Conservation (phyloP, 176 grass and related monocot genomes). For the Oryza officinalis region DNA sequence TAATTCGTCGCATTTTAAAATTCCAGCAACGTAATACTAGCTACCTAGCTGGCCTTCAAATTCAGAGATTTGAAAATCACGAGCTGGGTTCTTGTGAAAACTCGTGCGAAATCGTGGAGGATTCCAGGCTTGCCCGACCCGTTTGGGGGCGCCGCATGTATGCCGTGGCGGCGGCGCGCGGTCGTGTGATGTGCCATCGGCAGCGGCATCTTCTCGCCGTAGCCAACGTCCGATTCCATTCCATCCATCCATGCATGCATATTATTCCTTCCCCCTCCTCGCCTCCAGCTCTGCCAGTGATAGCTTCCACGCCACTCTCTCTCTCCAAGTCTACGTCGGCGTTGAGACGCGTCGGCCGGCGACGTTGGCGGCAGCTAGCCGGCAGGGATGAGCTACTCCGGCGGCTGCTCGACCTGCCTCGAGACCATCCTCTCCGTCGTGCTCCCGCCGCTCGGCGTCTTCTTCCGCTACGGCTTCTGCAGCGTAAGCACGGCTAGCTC, state of each 20-base stretch:
- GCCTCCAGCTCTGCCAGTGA: neutral
- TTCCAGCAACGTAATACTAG: no score
- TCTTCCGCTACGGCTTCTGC: constrained; percentile 86
- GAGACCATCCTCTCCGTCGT: constrained; percentile 64
- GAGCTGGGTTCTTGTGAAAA: neutral
- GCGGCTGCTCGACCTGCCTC: constrained; percentile 58
- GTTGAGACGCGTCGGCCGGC: neutral
- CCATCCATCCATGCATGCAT: neutral
- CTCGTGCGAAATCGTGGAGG: neutral
- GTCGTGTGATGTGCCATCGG: constrained; percentile 9
- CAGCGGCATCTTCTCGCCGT: constrained; percentile 42
- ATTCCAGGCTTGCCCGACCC: neutral
- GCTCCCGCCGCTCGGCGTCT: constrained; percentile 80
- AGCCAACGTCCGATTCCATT: constrained; percentile 33
- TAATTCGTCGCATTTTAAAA: no score
- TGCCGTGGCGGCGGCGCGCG: constrained; percentile 21
- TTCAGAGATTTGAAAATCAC: neutral
- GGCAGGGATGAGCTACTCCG: constrained; percentile 43
- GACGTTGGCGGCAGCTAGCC: no score
- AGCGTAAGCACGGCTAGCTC: constrained; percentile 31
- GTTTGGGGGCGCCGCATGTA: constrained; percentile 9
- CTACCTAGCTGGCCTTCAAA: no score
- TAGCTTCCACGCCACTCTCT: neutral
- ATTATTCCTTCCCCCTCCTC: neutral
- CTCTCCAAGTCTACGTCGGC: neutral